Evolutionary conservation across 1,284 basidiomycete species (phyloP), one percentile per base, ranked within the genome.

Genomic region (Phenoliferia sp.): DNA sequence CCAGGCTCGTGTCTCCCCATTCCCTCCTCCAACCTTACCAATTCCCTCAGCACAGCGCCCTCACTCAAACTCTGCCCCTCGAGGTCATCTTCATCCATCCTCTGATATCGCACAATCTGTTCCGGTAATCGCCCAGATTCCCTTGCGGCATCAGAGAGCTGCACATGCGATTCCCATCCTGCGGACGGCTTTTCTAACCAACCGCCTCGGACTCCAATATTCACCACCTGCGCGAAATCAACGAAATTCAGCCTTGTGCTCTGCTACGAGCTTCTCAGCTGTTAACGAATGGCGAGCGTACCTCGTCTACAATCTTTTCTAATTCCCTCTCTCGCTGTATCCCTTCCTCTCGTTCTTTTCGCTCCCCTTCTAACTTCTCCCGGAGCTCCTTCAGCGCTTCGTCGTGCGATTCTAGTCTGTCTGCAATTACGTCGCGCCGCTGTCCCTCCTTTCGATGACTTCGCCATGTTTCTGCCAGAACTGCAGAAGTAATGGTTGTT

Each of bases 201-300:
- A 2, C 72, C 72, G 5, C 72, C 72, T 19, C 66, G 66, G 22
- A 73, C 33, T 2, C 72, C 72, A 19, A 73, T 73, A 9, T 32
- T 22, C 19, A 73, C 72, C 39, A 73, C 68, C 72, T 73, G 61
- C 15, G 29, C 3, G 26, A 0, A 3, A 29, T 10, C 34, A n/a
- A 10, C 12, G 7, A 60, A n/a, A 29, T 26, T 19, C 26, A 15
- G 5, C 31, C 3, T 7, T 32, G 52, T 2, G 12, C 29, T 32
- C 17, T 22, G 12, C 16, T 3, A 17, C 26, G 44, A 0, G 34
- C 7, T 1, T 16, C 31, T 17, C 2, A 7, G 34, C 17, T n/a
- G 5, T 50, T 34, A n/a, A 56, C 2, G 31, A 32, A 22, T 16
- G 31, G 17, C 12, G 33, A 1, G 34, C 65, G 54, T 17, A 70